A percentile compares a stretch with the other conserved stretches of the same genome.
Evolutionary conservation across 768 basidiomycete species (phyloP).

Genomic region (Boletus coccyginus): DNA sequence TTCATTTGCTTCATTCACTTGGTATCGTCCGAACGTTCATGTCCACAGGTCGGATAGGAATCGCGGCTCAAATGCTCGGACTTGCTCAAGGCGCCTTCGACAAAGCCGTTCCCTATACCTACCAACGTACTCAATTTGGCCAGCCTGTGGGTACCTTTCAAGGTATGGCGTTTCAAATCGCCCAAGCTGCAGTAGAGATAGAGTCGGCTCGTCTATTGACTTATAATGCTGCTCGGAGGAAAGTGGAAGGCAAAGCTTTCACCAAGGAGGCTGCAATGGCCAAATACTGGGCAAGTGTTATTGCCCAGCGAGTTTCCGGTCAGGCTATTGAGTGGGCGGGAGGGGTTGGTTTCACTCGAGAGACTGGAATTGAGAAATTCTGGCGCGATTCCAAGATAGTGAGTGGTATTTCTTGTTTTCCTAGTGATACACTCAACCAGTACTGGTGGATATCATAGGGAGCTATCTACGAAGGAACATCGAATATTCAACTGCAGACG

Average conservation of each 20-base stretch:
- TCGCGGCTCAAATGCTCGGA: conserved; percentile 98
- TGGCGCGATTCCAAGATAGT: conserved; percentile 98
- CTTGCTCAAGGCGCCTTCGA: conserved; percentile 97
- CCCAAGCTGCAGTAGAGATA: conserved; percentile 85
- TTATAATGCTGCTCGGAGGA: conserved; percentile 93
- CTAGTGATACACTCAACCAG: neutral
- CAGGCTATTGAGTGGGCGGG: conserved; percentile 96
- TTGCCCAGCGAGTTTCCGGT: conserved; percentile 87
- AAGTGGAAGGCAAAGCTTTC: conserved; percentile 86
- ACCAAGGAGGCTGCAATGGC: conserved; percentile 98
- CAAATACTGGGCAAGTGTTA: conserved; percentile 86
- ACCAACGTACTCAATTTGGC: conserved; percentile 91
- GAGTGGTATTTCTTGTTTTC: conserved; percentile 30
- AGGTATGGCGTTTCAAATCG: conserved; percentile 94
- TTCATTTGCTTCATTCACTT: neutral
- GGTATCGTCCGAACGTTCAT: neutral
- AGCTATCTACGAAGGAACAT: conserved; percentile 91
- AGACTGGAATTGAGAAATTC: conserved; percentile 94
- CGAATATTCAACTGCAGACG: conserved; percentile 97
- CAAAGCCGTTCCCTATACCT: conserved; percentile 93
- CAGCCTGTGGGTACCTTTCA: conserved; percentile 94
- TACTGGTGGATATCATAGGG: conserved; percentile 45
- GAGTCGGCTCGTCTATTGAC: conserved; percentile 88
- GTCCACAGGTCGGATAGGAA: conserved; percentile 78
- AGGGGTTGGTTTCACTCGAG: conserved; percentile 88